Conservation (phyloP, 1,284 basidiomycete species). For the Farysia itapuensis region DNA sequence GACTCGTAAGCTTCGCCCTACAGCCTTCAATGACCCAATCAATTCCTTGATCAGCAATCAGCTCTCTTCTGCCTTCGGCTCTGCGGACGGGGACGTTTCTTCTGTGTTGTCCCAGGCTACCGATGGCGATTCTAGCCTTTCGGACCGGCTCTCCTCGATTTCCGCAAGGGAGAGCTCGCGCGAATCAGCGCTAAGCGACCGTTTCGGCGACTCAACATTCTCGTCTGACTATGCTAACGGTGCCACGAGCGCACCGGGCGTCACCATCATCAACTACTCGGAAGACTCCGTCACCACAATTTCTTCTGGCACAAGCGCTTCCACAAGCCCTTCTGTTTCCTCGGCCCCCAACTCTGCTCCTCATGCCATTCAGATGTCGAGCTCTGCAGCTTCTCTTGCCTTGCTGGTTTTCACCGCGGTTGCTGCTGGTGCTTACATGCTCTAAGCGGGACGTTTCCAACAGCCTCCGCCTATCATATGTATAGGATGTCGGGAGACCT, state of each 20-base stretch:
- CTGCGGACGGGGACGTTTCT: too few relatives aligned
- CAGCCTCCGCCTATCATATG: not conserved
- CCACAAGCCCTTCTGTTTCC: not conserved
- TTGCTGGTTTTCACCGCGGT: constrained; percentile 7
- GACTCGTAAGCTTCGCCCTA: not conserved
- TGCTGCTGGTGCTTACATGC: constrained; percentile 15
- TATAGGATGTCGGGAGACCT: not conserved
- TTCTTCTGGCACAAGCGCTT: not conserved
- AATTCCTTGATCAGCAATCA: not conserved
- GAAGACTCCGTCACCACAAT: not conserved
- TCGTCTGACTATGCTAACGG: not conserved
- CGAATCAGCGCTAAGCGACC: too few relatives aligned
- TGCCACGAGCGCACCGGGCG: not conserved
- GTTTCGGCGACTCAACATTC: too few relatives aligned
- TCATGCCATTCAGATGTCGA: not conserved
- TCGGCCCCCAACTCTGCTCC: not conserved
- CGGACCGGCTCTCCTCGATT: not conserved
- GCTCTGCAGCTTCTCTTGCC: not conserved
- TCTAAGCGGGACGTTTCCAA: not conserved
- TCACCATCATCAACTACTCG: not conserved
- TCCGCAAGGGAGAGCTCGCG: not conserved
- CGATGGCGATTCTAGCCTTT: not conserved
- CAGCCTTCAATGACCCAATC: not conserved
- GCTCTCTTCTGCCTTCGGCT: not conserved
- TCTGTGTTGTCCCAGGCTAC: not conserved